phyloP scores from a whole-genome alignment of 371 early-diverging fungal genomes.

The Entomophthora muscae region DNA sequence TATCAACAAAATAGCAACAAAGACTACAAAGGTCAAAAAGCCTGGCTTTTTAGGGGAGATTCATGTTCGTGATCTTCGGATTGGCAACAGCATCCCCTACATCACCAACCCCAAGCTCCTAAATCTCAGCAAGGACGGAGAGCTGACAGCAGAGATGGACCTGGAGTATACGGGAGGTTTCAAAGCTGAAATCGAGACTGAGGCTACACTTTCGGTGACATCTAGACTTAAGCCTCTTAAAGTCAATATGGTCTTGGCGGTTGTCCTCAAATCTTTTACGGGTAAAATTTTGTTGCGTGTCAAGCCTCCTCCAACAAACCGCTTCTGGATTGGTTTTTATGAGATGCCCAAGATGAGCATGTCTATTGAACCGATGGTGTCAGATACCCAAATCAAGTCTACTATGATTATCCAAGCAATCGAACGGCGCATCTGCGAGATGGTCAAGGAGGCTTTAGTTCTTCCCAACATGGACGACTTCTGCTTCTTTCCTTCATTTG shows the following conservation, averaged over 20 bases:
- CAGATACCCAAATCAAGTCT: constrained; percentile 62
- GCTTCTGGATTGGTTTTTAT: constrained; percentile 80
- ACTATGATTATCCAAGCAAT: constrained; percentile 67
- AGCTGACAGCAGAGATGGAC: constrained; percentile 48
- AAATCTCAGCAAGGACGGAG: constrained; percentile 45
- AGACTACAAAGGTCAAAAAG: constrained; percentile 41
- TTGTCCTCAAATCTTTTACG: constrained; percentile 41
- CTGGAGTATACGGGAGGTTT: constrained; percentile 63
- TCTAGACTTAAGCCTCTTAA: constrained; percentile 40
- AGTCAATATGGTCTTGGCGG: constrained; percentile 58
- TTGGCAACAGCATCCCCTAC: constrained; percentile 63
- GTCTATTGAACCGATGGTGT: constrained; percentile 69
- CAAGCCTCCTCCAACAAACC: constrained; percentile 70
- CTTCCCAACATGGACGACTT: constrained; percentile 84
- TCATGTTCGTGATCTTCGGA: constrained; percentile 50
- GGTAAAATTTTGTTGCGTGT: constrained; percentile 61
- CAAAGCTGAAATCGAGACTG: constrained; percentile 49
- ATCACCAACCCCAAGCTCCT: constrained; percentile 58
- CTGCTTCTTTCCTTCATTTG: constrained; percentile 52
- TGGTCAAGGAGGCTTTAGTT: constrained; percentile 61
- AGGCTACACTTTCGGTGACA: constrained; percentile 26
- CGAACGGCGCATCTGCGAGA: constrained; percentile 61
- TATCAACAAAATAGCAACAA: constrained; percentile 41
- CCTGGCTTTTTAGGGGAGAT: constrained; percentile 70
- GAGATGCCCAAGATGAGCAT: constrained; percentile 62